Conservation (phyloP, 129 eudicot species). For the Solidago caesia region DNA sequence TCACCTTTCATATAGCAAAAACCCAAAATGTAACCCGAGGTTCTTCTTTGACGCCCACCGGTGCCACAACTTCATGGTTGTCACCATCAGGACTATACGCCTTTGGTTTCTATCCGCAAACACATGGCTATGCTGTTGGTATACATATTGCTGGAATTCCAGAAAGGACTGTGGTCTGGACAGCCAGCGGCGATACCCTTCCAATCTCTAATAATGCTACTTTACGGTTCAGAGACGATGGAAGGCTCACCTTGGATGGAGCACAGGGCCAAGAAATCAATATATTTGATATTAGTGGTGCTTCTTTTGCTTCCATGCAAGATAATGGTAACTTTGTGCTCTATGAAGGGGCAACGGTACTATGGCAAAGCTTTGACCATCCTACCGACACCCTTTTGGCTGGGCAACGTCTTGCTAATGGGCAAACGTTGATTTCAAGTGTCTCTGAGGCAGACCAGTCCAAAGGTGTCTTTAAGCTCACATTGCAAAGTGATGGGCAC, state of each 20-base stretch:
- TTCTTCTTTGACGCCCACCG: conserved; percentile 27
- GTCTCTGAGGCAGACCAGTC: conserved; percentile 24
- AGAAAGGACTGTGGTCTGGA: conserved; percentile 42
- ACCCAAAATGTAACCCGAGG: conserved; percentile 23
- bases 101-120: conserved; percentile 47
- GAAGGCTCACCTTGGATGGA: conserved; percentile 33
- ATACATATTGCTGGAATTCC: conserved; percentile 35
- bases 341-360: not conserved
- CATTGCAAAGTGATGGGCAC: conserved; percentile 47
- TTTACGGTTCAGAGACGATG: conserved; percentile 34
- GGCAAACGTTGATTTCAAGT: conserved; percentile 29
- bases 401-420: conserved; percentile 27
- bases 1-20: too few species aligned
- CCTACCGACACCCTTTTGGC: conserved; percentile 43
- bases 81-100: conserved; percentile 50
- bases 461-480: conserved; percentile 36
- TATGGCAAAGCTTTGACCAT: conserved; percentile 46
- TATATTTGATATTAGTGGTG: conserved; percentile 2
- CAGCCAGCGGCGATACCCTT: conserved; percentile 40
- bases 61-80: conserved; percentile 40
- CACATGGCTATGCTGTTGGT: conserved; percentile 39
- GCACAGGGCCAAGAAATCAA: conserved; percentile 13
- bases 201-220: conserved; percentile 20
- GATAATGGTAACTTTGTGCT: conserved; percentile 38
- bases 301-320: conserved; percentile 46